These are phyloP conservation scores for Petunia secreta DNA, from an alignment of 257 asterid species.

Conservation along the genomic window DNA sequence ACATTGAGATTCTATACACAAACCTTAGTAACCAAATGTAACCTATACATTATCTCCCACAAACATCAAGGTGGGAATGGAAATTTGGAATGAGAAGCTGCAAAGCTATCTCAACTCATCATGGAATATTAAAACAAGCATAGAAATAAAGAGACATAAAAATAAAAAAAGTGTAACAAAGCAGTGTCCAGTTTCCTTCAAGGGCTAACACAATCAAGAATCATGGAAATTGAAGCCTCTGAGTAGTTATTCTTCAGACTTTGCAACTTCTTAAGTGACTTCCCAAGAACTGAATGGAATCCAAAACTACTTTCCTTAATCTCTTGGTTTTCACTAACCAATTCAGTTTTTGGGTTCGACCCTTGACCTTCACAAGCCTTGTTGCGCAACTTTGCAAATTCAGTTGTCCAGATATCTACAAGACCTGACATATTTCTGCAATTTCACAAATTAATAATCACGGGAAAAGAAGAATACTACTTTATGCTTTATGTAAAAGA, in stretches of 20 bases:
- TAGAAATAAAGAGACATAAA: too few species aligned
- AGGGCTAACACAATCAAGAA: not conserved
- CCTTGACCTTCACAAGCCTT: not conserved
- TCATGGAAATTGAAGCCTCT: not conserved
- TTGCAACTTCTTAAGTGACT: not conserved
- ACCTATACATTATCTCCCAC: too few species aligned
- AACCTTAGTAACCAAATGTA: too few species aligned
- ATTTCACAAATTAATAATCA: too few species aligned
- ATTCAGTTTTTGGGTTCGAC: not conserved
- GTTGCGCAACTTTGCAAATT: not conserved
- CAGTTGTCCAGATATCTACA: slow-evolving; percentile 12
- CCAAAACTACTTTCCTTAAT: not conserved
- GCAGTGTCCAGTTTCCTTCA: not conserved
- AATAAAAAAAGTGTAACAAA: not conserved
- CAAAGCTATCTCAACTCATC: too few species aligned
- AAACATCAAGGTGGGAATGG: too few species aligned
- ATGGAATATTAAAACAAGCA: too few species aligned
- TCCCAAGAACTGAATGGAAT: not conserved
- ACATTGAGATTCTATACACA: too few species aligned
- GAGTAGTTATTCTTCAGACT: not conserved
- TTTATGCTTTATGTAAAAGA: not conserved
- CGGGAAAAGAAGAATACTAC: too few species aligned
- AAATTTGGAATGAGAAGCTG: too few species aligned
- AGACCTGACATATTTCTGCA: slow-evolving; percentile 10
- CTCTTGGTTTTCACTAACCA: not conserved